Evolutionary conservation across 371 early-diverging fungal genomes (phyloP).

Genomic region (Mortierella sp.): DNA sequence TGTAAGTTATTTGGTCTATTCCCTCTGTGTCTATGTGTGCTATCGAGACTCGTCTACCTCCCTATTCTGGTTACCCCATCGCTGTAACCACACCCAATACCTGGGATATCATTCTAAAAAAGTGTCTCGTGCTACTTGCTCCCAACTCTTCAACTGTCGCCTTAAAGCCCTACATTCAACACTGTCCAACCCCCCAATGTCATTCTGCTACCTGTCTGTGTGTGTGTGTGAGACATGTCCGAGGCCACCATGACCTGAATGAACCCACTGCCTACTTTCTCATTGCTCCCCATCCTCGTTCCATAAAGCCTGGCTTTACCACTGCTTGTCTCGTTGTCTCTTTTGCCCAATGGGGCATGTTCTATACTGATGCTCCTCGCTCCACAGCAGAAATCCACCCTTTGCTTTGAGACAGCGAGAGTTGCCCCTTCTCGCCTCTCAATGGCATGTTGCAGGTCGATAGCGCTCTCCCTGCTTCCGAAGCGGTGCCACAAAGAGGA

Average conservation of each 20-base stretch:
- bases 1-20: too few relatives aligned
- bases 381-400: background rate
- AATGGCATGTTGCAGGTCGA: constrained; percentile 2
- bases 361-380: background rate
- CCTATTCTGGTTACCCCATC: too few relatives aligned
- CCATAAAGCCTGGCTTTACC: background rate
- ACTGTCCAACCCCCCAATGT: too few relatives aligned
- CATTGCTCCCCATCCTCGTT: background rate
- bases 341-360: too few relatives aligned
- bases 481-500: background rate
- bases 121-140: too few relatives aligned
- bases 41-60: too few relatives aligned
- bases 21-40: too few relatives aligned
- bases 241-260: background rate
- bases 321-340: background rate
- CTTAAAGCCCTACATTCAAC: too few relatives aligned
- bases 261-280: background rate
- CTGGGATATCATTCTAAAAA: too few relatives aligned
- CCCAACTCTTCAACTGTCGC: too few relatives aligned
- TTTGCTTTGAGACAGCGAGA: background rate
- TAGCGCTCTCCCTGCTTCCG: background rate
- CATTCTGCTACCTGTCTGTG: background rate
- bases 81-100: too few relatives aligned
- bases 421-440: background rate
- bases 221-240: background rate